A percentile compares a stretch with the other conserved stretches of the same genome.
Conservation (phyloP, 306 rosid species). For the Cicer chorassanicum region DNA sequence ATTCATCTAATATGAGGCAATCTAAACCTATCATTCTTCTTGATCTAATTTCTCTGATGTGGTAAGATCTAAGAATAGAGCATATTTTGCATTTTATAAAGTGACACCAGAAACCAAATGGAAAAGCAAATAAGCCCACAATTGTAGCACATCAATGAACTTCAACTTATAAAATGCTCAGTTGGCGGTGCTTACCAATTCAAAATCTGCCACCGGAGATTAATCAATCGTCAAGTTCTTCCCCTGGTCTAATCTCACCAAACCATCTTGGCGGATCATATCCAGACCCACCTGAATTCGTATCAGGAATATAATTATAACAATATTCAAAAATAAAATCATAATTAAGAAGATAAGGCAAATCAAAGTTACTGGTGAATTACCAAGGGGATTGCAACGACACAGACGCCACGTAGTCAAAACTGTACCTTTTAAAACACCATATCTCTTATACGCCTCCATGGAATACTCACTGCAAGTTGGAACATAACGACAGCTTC, state of each 20-base stretch:
- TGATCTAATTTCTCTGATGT: neutral
- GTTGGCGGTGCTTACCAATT: conserved; percentile 6
- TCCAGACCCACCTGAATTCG: conserved; percentile 73
- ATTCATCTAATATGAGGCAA: too few relatives aligned
- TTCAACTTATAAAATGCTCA: conserved; percentile 22
- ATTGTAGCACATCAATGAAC: conserved; percentile 7
- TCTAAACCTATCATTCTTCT: conserved; percentile 5
- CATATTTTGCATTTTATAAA: conserved; percentile 25
- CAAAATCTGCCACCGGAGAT: neutral
- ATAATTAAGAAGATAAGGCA: neutral
- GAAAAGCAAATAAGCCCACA: conserved; percentile 19
- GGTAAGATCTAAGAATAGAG: conserved; percentile 33
- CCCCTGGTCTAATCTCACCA: conserved; percentile 54
- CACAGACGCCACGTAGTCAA: conserved; percentile 87
- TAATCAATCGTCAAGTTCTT: conserved; percentile 55
- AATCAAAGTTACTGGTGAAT: neutral
- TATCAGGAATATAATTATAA: neutral
- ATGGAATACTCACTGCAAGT: conserved; percentile 94
- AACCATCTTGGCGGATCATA: conserved; percentile 97
- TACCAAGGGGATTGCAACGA: conserved; percentile 97
- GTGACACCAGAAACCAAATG: neutral
- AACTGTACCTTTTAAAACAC: conserved; percentile 70
- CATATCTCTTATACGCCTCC: conserved; percentile 93
- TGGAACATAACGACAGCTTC: conserved; percentile 83
- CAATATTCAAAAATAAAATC: conserved; percentile 7